A percentile compares a stretch with the other conserved stretches of the same genome.
Conservation (phyloP, 305 asterid species). For the Rubia balearica region DNA sequence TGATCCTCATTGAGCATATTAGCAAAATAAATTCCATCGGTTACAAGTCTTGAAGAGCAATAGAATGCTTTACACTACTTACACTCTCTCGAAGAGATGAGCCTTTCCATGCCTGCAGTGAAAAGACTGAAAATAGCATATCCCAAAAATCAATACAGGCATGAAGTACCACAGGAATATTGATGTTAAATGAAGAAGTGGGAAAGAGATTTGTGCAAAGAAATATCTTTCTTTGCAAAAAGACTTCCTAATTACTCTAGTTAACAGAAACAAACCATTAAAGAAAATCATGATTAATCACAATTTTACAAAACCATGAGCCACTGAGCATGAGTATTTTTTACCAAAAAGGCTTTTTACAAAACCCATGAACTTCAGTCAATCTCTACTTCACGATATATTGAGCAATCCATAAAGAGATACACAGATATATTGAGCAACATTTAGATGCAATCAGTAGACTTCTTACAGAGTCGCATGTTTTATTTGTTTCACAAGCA, state of each 20-base stretch:
- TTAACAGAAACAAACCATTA: not conserved
- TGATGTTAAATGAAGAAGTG: not conserved
- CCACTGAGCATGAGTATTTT: not conserved
- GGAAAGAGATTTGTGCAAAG: not conserved
- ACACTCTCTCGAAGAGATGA: constrained; percentile 80
- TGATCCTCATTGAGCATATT: not conserved
- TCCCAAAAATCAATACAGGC: not conserved
- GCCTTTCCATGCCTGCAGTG: constrained; percentile 64
- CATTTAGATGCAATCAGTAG: not conserved
- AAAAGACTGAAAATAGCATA: constrained; percentile 47
- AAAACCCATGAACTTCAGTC: not conserved
- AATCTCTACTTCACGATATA: not conserved
- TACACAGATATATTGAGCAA: not conserved
- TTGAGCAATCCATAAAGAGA: not conserved
- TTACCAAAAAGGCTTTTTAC: too few species aligned
- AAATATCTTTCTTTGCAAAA: too few species aligned
- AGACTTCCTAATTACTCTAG: not conserved
- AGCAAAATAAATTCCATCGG: not conserved
- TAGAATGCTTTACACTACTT: constrained; percentile 46
- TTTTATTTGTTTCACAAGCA: not conserved
- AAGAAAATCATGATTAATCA: not conserved
- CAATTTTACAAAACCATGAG: not conserved
- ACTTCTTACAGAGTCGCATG: not conserved
- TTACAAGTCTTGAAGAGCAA: not conserved
- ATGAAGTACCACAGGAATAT: not conserved